Base-by-base conservation (phyloP, 148 eudicot genomes). In the Fagopyrum tataricum region DNA sequence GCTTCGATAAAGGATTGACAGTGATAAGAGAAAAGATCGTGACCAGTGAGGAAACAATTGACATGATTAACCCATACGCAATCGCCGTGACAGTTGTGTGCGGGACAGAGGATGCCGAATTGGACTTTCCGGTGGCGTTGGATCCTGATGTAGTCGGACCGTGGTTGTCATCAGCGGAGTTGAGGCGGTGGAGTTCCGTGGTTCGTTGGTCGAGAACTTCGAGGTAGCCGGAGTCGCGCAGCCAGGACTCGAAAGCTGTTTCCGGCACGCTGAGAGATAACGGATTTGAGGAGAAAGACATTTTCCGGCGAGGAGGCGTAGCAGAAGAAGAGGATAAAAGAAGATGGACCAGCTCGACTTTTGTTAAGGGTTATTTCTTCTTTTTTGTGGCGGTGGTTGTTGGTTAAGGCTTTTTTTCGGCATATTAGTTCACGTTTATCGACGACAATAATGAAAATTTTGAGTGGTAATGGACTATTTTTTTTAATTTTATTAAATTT, bases 201-300 rank as follows among this genome's bases (percentile, higher is more conserved):
- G 96, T 87, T 15, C 89, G 90, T 52, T 90, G 91, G 88, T 93
- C 98, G 78, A 93, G 87, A 62, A 87, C 46, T 72, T 89, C 92
- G 77, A 93, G 95, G 86, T 89, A 89, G 80, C 95, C 94, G 69
- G 84, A 77, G 79, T 91, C 97, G n/a, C 98, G 94, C 72, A 93
- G 95, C 98, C 98, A 93, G 24, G 98, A 81, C 69, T 93, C 98
- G 88, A 93, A 93, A 10, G 88, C 87, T 47, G 85, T 76, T 48
- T 93, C 98, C 4, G 96, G 90, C 51, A 93, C 87, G 83, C 87
- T 84, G 7, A 93, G 87, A 37, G 98, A 86, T 69, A 93, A 76
- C 20, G 96, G 98, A 78, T 93, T 93, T 11, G 92, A 71, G 0
- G 85, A 51, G 79, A 93, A 87, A 12, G 77, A 84, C 92, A 85